Conservation (phyloP, 495 filamentous ascomycete genomes). For the Aspergillus hancockii region DNA sequence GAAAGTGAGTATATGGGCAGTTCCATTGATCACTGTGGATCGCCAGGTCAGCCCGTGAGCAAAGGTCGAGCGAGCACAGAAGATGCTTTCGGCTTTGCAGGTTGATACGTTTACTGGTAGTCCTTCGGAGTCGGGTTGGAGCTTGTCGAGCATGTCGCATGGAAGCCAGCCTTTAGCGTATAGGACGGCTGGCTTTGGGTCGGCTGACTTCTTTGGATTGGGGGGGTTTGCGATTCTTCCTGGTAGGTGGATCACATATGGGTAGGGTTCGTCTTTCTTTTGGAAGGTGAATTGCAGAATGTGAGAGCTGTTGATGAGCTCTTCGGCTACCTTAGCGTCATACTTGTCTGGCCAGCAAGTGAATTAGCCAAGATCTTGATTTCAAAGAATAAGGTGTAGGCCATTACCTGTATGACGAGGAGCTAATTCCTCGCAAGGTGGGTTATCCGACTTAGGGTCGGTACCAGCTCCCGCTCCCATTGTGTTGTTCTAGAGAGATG, state of each 20-base stretch:
- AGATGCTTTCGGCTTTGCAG: neutral
- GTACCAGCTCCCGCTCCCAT: neutral
- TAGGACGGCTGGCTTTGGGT: neutral
- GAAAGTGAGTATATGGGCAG: neutral
- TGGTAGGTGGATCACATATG: neutral
- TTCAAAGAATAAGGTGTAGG: no score
- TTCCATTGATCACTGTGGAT: neutral
- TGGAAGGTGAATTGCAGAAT: no score
- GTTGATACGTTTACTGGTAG: neutral
- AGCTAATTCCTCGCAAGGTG: neutral
- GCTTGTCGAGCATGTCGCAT: neutral
- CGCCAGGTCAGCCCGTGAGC: constrained; percentile 2
- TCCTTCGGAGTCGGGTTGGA: neutral
- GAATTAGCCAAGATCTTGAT: no score
- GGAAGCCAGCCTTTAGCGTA: constrained; percentile 4
- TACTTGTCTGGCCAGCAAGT: no score
- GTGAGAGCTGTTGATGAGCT: no score
- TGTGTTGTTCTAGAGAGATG: no score
- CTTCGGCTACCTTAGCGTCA: no score
- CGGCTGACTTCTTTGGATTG: neutral
- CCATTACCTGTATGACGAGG: neutral
- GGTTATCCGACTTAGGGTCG: neutral
- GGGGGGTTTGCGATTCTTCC: neutral
- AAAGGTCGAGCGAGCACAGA: neutral
- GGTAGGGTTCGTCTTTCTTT: no score